Conservation (phyloP, 345 rosid species). For the Cochlearia excelsa region DNA sequence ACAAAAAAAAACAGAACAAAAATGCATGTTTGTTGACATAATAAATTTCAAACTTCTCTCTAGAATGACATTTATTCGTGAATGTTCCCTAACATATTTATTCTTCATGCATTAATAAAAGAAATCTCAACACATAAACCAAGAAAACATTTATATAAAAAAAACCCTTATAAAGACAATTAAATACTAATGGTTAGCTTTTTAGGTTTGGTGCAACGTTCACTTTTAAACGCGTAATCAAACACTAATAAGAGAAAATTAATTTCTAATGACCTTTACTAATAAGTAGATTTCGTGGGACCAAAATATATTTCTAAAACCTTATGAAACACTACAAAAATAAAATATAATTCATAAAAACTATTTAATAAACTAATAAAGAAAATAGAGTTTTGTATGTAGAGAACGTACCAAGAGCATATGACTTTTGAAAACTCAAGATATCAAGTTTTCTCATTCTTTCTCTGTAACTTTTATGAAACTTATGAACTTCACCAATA, state of each 20-base stretch:
- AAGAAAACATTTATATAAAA: conserved; percentile 10
- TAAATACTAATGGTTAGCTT: conserved; percentile 29
- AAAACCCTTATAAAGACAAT: conserved; percentile 18
- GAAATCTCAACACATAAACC: conserved; percentile 12
- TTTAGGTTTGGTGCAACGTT: conserved; percentile 30
- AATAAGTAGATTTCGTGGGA: conserved; percentile 34
- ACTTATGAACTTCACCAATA: conserved; percentile 79
- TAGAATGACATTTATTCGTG: too few species aligned
- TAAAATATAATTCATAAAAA: neutral
- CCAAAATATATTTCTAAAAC: conserved; percentile 3
- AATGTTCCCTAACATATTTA: neutral
- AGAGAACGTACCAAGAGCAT: conserved; percentile 69
- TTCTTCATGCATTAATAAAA: conserved; percentile 14
- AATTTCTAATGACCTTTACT: conserved; percentile 4
- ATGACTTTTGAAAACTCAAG: conserved; percentile 89
- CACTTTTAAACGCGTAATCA: too few species aligned
- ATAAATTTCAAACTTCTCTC: too few species aligned
- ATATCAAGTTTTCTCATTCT: conserved; percentile 87
- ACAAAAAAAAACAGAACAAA: too few species aligned
- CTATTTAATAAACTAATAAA: neutral
- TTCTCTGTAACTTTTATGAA: conserved; percentile 82
- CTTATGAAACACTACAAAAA: conserved; percentile 27
- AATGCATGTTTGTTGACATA: too few species aligned
- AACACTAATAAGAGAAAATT: conserved; percentile 10
- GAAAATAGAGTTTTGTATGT: neutral